Percentiles rank a stretch among this genome's conserved stretches.
phyloP scores from a whole-genome alignment of 257 asterid species.

The Fraxinus pennsylvanica region DNA sequence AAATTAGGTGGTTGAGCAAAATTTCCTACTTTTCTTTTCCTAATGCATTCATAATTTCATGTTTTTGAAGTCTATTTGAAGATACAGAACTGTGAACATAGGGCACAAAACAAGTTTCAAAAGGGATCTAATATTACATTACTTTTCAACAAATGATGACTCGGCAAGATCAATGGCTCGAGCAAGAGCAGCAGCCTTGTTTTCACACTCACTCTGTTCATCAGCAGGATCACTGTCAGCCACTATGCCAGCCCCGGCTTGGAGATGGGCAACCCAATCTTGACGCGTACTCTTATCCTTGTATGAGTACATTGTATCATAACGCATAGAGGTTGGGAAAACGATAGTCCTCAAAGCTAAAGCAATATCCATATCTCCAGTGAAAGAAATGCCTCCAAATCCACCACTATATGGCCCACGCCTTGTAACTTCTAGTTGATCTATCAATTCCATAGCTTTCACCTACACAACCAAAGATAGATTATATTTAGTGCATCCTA shows the following conservation, averaged over 20 bases:
- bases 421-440: slow-evolving; percentile 74
- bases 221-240: slow-evolving; percentile 95
- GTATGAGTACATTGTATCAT: slow-evolving; percentile 83
- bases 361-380: slow-evolving; percentile 96
- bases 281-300: slow-evolving; percentile 50
- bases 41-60: not conserved
- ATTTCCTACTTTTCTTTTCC: not conserved
- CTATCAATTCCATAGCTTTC: slow-evolving; percentile 97
- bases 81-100: not conserved
- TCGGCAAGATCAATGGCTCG: slow-evolving; percentile 99
- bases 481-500: not conserved
- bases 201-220: slow-evolving; percentile 91
- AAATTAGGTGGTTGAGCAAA: not conserved
- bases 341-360: slow-evolving; percentile 88
- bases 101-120: not conserved
- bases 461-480: slow-evolving; percentile 47
- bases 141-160: slow-evolving; percentile 77
- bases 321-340: slow-evolving; percentile 67
- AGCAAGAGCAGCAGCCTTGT: slow-evolving; percentile 94
- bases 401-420: slow-evolving; percentile 99
- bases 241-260: slow-evolving; percentile 93
- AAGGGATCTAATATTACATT: not conserved
- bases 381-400: slow-evolving; percentile 88
- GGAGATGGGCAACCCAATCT: slow-evolving; percentile 95
- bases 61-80: not conserved